phyloP scores from a whole-genome alignment of 192 early-diverging fungal species.

The Mortierella claussenii region DNA sequence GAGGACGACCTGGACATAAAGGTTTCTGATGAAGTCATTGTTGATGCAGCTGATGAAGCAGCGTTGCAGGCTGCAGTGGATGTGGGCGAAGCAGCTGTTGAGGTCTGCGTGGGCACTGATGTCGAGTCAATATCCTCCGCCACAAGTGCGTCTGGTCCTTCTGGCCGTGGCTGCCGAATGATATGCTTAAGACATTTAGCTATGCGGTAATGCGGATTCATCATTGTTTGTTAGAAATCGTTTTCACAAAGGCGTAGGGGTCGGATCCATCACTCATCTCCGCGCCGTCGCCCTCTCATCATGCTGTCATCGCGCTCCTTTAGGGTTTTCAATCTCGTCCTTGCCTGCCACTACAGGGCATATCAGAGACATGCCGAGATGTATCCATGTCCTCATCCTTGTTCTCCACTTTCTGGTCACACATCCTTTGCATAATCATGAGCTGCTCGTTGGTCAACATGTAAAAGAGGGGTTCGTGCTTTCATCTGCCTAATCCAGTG shows the following conservation, averaged over 20 bases:
- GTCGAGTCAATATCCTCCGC: constrained; percentile 2
- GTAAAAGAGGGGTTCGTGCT: too few relatives aligned
- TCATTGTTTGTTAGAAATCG: too few relatives aligned
- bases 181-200: constrained; percentile 56
- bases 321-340: too few relatives aligned
- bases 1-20: background rate
- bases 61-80: background rate
- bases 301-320: constrained; percentile 8
- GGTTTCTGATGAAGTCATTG: background rate
- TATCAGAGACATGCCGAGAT: too few relatives aligned
- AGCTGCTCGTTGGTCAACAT: too few relatives aligned
- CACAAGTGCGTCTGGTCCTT: background rate
- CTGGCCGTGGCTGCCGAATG: constrained; percentile 53
- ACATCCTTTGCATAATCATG: too few relatives aligned
- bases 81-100: background rate
- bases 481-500: too few relatives aligned
- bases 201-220: too few relatives aligned
- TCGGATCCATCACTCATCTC: too few relatives aligned
- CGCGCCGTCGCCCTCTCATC: too few relatives aligned
- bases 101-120: background rate
- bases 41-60: background rate
- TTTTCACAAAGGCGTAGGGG: too few relatives aligned
- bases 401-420: constrained; percentile 2
- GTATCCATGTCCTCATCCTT: background rate
- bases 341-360: too few relatives aligned